These are phyloP conservation scores for Salix dunnii DNA, from an alignment of 345 rosid species.

Conservation along the genomic window DNA sequence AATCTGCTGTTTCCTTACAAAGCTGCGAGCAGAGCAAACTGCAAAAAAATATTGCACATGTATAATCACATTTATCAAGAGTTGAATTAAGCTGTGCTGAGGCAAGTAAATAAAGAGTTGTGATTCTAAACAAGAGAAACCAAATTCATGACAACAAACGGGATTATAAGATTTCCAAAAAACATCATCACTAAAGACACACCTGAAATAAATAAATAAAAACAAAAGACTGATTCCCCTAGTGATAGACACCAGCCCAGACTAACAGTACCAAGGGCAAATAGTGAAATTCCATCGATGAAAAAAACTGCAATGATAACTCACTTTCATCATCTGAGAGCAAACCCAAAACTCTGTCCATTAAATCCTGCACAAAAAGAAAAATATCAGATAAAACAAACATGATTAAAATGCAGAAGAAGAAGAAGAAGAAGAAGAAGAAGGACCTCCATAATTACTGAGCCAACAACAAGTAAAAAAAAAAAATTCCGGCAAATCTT, in stretches of 20 bases:
- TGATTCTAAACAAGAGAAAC: neutral
- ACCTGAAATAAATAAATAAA: neutral
- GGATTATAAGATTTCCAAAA: neutral
- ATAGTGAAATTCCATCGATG: neutral
- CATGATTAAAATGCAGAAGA: neutral
- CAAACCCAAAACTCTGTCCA: slow-evolving; percentile 22
- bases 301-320: neutral
- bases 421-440: no score
- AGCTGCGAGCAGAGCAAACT: slow-evolving; percentile 1
- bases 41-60: neutral
- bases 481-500: neutral
- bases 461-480: neutral
- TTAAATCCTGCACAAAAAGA: slow-evolving; percentile 25
- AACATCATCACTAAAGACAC: neutral
- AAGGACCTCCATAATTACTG: neutral
- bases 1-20: slow-evolving; percentile 11
- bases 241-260: neutral
- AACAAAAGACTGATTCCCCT: neutral
- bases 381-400: neutral
- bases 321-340: slow-evolving; percentile 18
- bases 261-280: neutral
- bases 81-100: neutral
- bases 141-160: neutral
- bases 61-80: neutral
- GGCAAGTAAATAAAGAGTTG: neutral